These are phyloP conservation scores for Hyphopichia wangnamkhiaoensis DNA, from an alignment of 1,139 yeast species.

Conservation along the genomic window DNA sequence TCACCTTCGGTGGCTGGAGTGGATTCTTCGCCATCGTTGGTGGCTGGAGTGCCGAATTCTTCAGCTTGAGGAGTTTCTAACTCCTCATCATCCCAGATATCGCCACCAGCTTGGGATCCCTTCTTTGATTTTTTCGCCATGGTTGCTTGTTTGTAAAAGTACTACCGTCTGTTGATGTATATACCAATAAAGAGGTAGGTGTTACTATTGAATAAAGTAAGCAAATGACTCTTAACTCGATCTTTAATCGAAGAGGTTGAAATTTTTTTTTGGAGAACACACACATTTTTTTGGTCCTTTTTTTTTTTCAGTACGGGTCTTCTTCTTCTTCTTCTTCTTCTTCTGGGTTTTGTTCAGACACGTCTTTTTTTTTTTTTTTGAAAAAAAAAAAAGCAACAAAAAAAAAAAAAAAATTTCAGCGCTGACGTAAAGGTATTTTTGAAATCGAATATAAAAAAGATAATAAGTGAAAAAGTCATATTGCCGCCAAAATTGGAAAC, in stretches of 20 bases:
- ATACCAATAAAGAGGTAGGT: too few species aligned
- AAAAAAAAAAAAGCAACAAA: too few species aligned
- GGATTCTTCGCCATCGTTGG: not conserved
- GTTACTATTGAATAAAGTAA: too few species aligned
- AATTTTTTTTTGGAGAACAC: slow-evolving; percentile 9
- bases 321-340: too few species aligned
- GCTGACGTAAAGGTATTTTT: too few species aligned
- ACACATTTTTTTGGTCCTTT: too few species aligned
- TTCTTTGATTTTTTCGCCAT: slow-evolving; percentile 59
- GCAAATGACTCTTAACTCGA: not conserved
- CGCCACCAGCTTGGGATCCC: slow-evolving; percentile 55
- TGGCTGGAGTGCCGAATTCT: slow-evolving; percentile 45
- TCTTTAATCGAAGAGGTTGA: slow-evolving; percentile 2
- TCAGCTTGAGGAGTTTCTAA: slow-evolving; percentile 57
- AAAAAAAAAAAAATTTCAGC: too few species aligned
- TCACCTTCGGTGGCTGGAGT: slow-evolving; percentile 10
- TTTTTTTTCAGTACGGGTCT: too few species aligned
- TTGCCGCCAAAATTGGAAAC: too few species aligned
- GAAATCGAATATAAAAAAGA: too few species aligned
- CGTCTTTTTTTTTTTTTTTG: slow-evolving; percentile 8
- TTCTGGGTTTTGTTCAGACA: slow-evolving; percentile 10
- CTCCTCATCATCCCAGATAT: slow-evolving; percentile 85
- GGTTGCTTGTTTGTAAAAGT: slow-evolving; percentile 7
- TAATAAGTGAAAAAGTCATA: too few species aligned
- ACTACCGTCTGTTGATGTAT: not conserved